Evolutionary conservation across 805 yeast species (phyloP).

Genomic region (Candida pseudofarinosa): DNA sequence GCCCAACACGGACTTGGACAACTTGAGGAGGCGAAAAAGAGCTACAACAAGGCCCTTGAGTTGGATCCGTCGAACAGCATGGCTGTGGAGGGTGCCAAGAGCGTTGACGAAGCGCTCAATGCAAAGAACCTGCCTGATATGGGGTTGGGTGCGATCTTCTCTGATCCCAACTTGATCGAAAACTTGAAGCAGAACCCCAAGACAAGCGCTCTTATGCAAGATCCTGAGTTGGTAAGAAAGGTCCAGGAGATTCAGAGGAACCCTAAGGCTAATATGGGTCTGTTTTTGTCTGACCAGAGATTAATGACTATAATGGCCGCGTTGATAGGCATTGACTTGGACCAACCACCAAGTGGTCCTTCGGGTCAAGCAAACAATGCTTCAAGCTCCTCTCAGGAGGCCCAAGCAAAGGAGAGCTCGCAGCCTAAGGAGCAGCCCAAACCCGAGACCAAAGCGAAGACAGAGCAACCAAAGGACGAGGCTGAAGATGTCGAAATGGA

Average conservation of each 20-base stretch:
- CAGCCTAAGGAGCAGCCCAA: constrained; percentile 5
- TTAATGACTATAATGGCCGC: constrained; percentile 86
- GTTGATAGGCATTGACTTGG: constrained; percentile 75
- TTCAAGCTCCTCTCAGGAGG: background rate
- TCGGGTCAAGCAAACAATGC: constrained; percentile 3
- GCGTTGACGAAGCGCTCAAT: constrained; percentile 60
- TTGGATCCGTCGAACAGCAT: constrained; percentile 77
- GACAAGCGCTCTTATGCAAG: constrained; percentile 82
- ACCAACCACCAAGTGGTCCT: constrained; percentile 29
- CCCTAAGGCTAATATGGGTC: constrained; percentile 71
- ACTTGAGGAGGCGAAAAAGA: constrained; percentile 64
- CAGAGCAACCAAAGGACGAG: too few species aligned
- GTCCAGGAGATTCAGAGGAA: constrained; percentile 57
- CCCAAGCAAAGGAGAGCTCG: constrained; percentile 8
- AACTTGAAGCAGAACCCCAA: constrained; percentile 80
- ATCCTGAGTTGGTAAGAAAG: constrained; percentile 76
- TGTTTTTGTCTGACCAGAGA: constrained; percentile 75
- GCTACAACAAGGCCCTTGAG: constrained; percentile 76
- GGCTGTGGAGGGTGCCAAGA: constrained; percentile 77
- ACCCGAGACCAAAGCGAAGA: constrained; percentile 14
- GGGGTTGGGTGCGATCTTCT: constrained; percentile 75
- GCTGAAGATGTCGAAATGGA: constrained; percentile 39
- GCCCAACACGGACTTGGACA: constrained; percentile 87
- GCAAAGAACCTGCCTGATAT: constrained; percentile 60
- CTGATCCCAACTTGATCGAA: constrained; percentile 72